phyloP scores from a whole-genome alignment of 2,329 filamentous ascomycete species.

The Neopestalotiopsis rosae region DNA sequence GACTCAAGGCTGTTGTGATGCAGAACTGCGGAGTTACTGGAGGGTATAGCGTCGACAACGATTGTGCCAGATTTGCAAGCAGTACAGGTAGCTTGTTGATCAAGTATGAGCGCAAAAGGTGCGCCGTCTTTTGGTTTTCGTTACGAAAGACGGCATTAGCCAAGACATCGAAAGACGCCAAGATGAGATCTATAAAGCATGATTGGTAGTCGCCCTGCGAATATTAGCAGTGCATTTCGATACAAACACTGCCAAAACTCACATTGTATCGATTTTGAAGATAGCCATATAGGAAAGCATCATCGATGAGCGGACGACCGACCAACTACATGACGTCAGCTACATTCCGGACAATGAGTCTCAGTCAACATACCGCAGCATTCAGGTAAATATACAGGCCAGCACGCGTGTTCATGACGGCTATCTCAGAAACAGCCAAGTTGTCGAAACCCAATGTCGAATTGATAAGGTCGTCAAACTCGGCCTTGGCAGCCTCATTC shows the following conservation, averaged over 20 bases:
- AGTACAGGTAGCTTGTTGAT: conserved; percentile 69
- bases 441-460: conserved; percentile 61
- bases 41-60: conserved; percentile 60
- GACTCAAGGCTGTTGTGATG: conserved; percentile 73
- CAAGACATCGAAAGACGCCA: conserved; percentile 87
- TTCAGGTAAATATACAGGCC: conserved; percentile 88
- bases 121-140: conserved; percentile 63
- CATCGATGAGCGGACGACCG: conserved; percentile 83
- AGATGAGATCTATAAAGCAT: conserved; percentile 80
- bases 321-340: conserved; percentile 62
- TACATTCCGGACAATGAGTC: conserved; percentile 25
- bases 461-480: conserved; percentile 64
- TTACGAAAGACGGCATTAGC: conserved; percentile 81
- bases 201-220: conserved; percentile 75
- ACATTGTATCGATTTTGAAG: conserved; percentile 85
- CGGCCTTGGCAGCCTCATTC: conserved; percentile 52
- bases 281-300: conserved; percentile 77
- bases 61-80: conserved; percentile 60
- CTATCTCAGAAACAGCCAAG: conserved; percentile 66
- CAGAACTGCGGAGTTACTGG: conserved; percentile 77
- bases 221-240: conserved; percentile 32
- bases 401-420: conserved; percentile 75
- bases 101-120: conserved; percentile 84
- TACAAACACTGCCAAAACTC: conserved; percentile 28
- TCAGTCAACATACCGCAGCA: conserved; percentile 64